These are phyloP conservation scores for Globisporangium paroecandrum DNA, from an alignment of 352 stramenopile genomes.

Conservation along the genomic window DNA sequence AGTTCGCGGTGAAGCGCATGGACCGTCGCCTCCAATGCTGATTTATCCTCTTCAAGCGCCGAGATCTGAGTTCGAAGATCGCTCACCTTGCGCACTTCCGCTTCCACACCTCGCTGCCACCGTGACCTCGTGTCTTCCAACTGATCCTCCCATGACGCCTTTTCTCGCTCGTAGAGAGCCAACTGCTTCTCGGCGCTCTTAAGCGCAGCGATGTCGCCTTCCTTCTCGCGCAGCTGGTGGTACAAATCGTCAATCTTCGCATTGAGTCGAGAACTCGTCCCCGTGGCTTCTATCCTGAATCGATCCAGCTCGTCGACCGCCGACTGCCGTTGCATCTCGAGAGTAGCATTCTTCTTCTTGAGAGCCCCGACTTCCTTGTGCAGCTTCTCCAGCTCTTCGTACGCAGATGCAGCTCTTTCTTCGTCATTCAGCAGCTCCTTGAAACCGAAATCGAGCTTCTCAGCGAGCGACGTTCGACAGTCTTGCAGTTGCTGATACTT, in stretches of 20 bases:
- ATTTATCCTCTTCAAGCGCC: conserved; percentile 33
- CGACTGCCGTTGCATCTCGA: conserved; percentile 29
- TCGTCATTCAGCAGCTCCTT: conserved; percentile 69
- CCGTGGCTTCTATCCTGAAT: conserved; percentile 21
- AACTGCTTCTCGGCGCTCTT: conserved; percentile 38
- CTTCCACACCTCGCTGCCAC: conserved; percentile 33
- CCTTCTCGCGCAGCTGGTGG: conserved; percentile 43
- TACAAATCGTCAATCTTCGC: conserved; percentile 60
- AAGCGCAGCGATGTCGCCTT: conserved; percentile 35
- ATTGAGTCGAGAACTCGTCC: conserved; percentile 29
- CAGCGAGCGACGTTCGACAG: conserved; percentile 40
- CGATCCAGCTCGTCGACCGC: conserved; percentile 36
- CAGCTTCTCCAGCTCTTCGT: conserved; percentile 43
- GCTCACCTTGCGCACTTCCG: conserved; percentile 40
- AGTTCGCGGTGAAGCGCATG: conserved; percentile 27
- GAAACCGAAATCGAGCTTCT: conserved; percentile 67
- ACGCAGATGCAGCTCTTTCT: conserved; percentile 39
- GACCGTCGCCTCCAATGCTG: conserved; percentile 25
- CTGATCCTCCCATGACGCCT: conserved; percentile 34
- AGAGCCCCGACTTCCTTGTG: conserved; percentile 37
- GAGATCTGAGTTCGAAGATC: conserved; percentile 33
- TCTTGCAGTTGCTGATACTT: conserved; percentile 63
- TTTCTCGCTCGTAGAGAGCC: conserved; percentile 37
- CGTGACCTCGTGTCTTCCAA: conserved; percentile 34
- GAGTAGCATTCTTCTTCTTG: conserved; percentile 30